Evolutionary conservation across 345 rosid genomes (phyloP).

Genomic region (Excoecaria cochinchinensis): DNA sequence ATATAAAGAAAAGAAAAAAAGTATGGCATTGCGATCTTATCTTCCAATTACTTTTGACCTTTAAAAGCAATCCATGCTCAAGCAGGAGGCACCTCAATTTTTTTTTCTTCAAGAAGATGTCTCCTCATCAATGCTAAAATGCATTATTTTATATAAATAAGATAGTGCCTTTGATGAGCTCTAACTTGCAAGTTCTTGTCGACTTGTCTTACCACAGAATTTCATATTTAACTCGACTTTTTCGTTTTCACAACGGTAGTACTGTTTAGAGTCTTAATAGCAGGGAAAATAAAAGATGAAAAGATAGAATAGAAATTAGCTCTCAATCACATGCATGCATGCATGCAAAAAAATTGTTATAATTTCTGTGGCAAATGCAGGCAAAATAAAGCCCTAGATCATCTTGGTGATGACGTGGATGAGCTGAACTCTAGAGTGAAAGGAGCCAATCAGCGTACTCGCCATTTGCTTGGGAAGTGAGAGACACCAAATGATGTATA

Average conservation of each 20-base stretch:
- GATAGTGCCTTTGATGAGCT: too few relatives aligned
- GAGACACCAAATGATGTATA: constrained; percentile 2
- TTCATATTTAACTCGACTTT: background rate
- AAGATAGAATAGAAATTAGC: too few relatives aligned
- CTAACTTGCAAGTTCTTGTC: too few relatives aligned
- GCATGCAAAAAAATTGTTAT: background rate
- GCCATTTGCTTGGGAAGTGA: constrained; percentile 27
- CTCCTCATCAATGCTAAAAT: too few relatives aligned
- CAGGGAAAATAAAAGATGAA: too few relatives aligned
- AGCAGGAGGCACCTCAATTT: too few relatives aligned
- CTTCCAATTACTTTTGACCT: background rate
- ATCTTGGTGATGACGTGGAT: constrained; percentile 31
- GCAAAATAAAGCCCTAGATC: constrained; percentile 35
- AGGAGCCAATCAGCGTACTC: constrained; percentile 37
- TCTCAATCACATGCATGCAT: too few relatives aligned
- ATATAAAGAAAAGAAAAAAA: too few relatives aligned
- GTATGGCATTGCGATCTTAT: background rate
- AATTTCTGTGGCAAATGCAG: constrained; percentile 9
- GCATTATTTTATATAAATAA: too few relatives aligned
- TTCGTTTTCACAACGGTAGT: background rate
- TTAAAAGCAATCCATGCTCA: background rate
- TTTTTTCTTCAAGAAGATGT: too few relatives aligned
- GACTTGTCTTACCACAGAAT: too few relatives aligned
- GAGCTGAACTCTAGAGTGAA: constrained; percentile 36
- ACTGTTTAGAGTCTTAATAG: background rate